These are phyloP conservation scores for Monilinia vaccinii-corymbosi DNA, from an alignment of 2,329 filamentous ascomycete species.

Conservation along the genomic window DNA sequence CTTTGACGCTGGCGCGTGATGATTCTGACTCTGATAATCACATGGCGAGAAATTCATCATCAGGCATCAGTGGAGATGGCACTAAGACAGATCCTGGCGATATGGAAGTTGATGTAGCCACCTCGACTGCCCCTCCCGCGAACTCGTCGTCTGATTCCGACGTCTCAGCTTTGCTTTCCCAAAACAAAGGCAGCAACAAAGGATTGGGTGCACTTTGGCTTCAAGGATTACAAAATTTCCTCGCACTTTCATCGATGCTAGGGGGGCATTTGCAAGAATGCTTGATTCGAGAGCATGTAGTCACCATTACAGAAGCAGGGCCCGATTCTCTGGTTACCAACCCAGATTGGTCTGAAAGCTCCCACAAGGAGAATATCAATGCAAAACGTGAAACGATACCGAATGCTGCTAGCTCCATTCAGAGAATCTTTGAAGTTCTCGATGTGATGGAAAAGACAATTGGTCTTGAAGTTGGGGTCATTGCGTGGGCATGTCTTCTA, in stretches of 20 bases:
- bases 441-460: constrained; percentile 7
- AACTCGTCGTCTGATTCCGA: no score
- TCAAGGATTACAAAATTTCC: background rate
- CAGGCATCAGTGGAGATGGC: no score
- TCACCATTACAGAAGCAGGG: background rate
- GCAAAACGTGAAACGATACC: background rate
- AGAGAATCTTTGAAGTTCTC: constrained; percentile 4
- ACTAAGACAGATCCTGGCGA: no score
- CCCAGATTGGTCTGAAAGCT: background rate
- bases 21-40: no score
- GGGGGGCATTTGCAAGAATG: background rate
- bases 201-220: background rate
- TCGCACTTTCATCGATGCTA: background rate
- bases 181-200: background rate
- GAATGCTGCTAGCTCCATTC: background rate
- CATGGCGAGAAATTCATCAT: no score
- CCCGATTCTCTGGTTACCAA: background rate
- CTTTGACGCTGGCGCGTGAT: no score
- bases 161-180: no score
- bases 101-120: no score
- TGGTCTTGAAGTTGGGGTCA: constrained; percentile 1
- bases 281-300: background rate
- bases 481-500: constrained; percentile 9
- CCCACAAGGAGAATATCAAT: background rate
- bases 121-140: no score